Evolutionary conservation across 345 rosid species (phyloP).

Genomic region (Eucalyptus regnans): DNA sequence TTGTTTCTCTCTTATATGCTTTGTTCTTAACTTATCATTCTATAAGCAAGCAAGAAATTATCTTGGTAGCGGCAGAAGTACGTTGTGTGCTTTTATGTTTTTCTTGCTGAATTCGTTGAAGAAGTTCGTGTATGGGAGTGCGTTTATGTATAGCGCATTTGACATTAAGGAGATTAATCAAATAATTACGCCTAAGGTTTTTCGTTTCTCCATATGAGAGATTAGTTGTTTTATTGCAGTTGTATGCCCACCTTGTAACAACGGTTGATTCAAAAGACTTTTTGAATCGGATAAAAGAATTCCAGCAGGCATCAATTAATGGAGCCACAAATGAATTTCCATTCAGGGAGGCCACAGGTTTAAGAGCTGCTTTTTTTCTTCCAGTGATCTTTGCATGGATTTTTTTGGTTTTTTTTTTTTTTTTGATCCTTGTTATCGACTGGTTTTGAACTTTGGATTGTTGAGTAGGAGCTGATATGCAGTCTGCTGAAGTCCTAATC

Average conservation of each 20-base stretch:
- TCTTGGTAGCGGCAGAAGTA: background rate
- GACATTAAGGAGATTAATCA: background rate
- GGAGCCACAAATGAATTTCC: constrained; percentile 55
- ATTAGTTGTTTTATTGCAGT: constrained; percentile 17
- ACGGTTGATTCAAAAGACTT: constrained; percentile 66
- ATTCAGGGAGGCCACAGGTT: constrained; percentile 84
- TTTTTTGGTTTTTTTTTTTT: background rate
- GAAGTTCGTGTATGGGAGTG: background rate
- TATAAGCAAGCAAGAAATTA: background rate
- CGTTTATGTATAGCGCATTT: background rate
- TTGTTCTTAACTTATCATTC: background rate
- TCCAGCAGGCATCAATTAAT: constrained; percentile 29
- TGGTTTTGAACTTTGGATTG: background rate
- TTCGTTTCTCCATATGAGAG: background rate
- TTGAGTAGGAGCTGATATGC: constrained; percentile 46
- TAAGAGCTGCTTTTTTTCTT: background rate
- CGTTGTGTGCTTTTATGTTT: background rate
- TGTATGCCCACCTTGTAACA: constrained; percentile 44
- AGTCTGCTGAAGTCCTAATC: constrained; percentile 55
- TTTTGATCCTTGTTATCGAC: background rate
- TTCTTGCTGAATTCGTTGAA: background rate
- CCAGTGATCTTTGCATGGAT: background rate
- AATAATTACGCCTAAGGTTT: background rate
- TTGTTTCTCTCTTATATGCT: background rate
- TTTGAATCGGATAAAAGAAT: constrained; percentile 40